These are phyloP conservation scores for Ophiosphaerella korrae DNA, from an alignment of 2,329 filamentous ascomycete genomes.

Conservation along the genomic window DNA sequence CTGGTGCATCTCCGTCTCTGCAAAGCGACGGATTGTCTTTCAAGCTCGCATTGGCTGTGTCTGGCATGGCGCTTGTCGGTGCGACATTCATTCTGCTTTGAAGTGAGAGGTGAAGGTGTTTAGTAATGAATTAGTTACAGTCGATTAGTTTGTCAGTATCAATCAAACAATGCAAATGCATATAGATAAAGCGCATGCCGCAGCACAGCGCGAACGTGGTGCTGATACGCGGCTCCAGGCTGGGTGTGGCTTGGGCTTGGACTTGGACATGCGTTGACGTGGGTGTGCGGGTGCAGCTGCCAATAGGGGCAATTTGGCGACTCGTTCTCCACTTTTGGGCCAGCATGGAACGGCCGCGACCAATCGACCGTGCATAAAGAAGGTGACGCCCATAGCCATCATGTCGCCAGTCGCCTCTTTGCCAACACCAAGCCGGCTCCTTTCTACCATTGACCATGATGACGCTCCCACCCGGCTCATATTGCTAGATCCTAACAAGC, in stretches of 20 bases:
- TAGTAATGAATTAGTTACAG: too few relatives aligned
- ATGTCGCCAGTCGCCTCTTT: slow-evolving; percentile 3
- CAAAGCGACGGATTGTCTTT: slow-evolving; percentile 15
- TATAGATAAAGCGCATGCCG: too few relatives aligned
- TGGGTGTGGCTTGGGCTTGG: neutral
- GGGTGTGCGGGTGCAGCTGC: neutral
- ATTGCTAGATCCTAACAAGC: slow-evolving; percentile 5
- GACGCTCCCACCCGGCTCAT: slow-evolving; percentile 5
- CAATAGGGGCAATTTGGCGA: neutral
- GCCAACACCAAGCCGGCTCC: slow-evolving; percentile 9
- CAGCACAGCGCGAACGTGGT: too few relatives aligned
- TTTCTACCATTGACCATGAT: neutral
- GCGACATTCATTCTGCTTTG: slow-evolving; percentile 34
- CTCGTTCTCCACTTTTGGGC: too few relatives aligned
- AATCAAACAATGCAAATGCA: too few relatives aligned
- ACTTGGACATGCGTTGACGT: neutral
- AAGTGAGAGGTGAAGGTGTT: neutral
- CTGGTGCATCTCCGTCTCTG: slow-evolving; percentile 23
- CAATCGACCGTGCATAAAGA: slow-evolving; percentile 2
- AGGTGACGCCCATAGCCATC: slow-evolving; percentile 1
- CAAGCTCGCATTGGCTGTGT: slow-evolving; percentile 24
- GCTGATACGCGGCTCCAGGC: neutral
- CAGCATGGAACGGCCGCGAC: neutral
- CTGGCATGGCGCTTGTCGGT: slow-evolving; percentile 25
- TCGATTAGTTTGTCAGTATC: neutral